Conservation (phyloP, 2,329 filamentous ascomycete genomes). For the Sphaceloma murrayae region DNA sequence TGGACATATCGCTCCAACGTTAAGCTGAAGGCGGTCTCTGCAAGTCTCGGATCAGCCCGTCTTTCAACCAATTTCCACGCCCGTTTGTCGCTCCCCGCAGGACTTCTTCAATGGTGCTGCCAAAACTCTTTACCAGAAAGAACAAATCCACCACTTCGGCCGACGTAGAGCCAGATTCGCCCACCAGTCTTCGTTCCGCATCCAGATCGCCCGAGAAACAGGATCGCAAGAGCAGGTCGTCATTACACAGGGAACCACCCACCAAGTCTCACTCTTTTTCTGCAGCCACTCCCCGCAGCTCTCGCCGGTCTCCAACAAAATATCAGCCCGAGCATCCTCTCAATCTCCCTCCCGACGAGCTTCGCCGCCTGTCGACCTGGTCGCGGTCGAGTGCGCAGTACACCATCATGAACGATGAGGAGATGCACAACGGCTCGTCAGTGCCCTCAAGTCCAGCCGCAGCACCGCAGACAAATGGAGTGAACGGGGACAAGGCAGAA, state of each 20-base stretch:
- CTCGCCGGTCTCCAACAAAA: conserved; percentile 30
- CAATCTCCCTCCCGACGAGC: conserved; percentile 82
- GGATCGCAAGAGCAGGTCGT: conserved; percentile 10
- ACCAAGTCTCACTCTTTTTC: conserved; percentile 14
- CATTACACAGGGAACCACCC: conserved; percentile 14
- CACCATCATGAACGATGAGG: conserved; percentile 69
- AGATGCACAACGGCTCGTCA: conserved; percentile 50
- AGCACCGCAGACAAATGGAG: conserved; percentile 40
- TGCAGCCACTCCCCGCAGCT: conserved; percentile 16
- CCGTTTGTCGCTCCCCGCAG: conserved; percentile 9
- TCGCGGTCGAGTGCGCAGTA: conserved; percentile 49
- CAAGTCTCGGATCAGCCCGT: conserved; percentile 15
- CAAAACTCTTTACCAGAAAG: conserved; percentile 21
- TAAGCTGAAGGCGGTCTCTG: neutral
- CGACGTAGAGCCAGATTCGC: conserved; percentile 5
- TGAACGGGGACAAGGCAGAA: conserved; percentile 33
- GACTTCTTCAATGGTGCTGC: conserved; percentile 16
- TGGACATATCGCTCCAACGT: neutral
- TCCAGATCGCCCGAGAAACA: conserved; percentile 13
- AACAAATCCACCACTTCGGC: conserved; percentile 19
- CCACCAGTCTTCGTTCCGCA: conserved; percentile 12
- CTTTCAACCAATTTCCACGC: conserved; percentile 11
- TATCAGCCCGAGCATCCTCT: conserved; percentile 68
- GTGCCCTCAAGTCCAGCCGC: conserved; percentile 37
- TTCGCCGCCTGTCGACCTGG: conserved; percentile 62